Conservation (phyloP, 441 rosid genomes). For the Croton laevigatus region DNA sequence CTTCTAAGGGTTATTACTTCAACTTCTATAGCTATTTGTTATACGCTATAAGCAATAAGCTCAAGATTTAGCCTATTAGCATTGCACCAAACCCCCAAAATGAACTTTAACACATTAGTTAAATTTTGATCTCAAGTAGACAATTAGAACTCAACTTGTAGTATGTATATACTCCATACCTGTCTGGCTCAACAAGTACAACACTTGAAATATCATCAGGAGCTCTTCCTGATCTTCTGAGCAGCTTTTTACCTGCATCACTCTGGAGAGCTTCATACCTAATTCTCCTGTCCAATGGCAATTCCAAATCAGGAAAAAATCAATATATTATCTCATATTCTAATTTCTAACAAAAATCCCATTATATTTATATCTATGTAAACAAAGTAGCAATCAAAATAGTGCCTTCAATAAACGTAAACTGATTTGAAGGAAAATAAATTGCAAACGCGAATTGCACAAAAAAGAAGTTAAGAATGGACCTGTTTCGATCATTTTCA, state of each 20-base stretch:
- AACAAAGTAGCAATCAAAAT: neutral
- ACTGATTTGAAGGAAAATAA: neutral
- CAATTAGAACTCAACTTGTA: neutral
- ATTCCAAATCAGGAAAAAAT: neutral
- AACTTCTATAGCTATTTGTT: neutral
- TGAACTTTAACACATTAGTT: neutral
- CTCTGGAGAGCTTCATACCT: conserved; percentile 93
- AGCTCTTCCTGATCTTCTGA: conserved; percentile 88
- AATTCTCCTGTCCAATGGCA: conserved; percentile 48
- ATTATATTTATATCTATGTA: neutral
- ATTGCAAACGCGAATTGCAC: neutral
- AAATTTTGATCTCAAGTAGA: neutral
- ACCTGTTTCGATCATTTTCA: conserved; percentile 71
- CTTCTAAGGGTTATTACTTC: neutral
- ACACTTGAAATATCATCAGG: conserved; percentile 97
- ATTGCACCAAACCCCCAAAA: neutral
- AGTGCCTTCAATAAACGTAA: neutral
- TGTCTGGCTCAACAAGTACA: conserved; percentile 74
- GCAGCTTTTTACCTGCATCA: conserved; percentile 69
- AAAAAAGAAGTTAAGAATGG: conserved; percentile 1
- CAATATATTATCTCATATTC: neutral
- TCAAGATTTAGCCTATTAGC: neutral
- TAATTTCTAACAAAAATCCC: neutral
- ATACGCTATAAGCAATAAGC: too few species aligned
- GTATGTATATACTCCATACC: conserved; percentile 35